phyloP scores from a whole-genome alignment of 2,329 filamentous ascomycete genomes.

The Exutisphaerella laricina region DNA sequence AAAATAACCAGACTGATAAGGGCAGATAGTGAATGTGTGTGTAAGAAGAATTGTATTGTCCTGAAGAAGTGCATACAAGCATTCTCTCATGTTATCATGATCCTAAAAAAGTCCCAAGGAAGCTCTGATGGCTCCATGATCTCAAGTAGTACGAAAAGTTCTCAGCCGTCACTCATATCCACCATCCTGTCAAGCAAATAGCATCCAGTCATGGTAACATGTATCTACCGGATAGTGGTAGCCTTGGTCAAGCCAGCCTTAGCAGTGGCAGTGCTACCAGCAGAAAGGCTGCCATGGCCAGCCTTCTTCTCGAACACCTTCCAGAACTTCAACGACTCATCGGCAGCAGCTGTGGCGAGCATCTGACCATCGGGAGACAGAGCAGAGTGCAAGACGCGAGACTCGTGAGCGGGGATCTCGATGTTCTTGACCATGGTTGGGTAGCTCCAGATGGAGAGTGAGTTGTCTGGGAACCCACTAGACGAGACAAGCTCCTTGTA shows the following conservation, averaged over 20 bases:
- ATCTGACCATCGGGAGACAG: conserved; percentile 97
- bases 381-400: conserved; percentile 90
- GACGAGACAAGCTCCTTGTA: conserved; percentile 98
- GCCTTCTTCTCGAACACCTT: conserved; percentile 99
- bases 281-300: conserved; percentile 59
- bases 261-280: conserved; percentile 66
- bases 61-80: not conserved
- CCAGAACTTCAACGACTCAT: conserved; percentile 99
- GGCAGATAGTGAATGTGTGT: not conserved
- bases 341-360: conserved; percentile 90
- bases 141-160: conserved; percentile 2
- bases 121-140: conserved; percentile 5
- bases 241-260: conserved; percentile 80
- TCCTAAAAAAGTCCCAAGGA: not conserved
- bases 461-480: conserved; percentile 98
- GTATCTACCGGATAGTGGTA: conserved; percentile 61
- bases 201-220: no score
- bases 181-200: no score
- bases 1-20: no score
- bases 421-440: conserved; percentile 94
- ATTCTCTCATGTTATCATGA: not conserved
- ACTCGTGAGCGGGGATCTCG: conserved; percentile 97
- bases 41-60: not conserved
- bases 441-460: conserved; percentile 98
- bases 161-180: no score